A percentile compares a stretch with the other conserved stretches of the same genome.
Conservation (phyloP, 768 basidiomycete genomes). For the Naematelia aurantialba region DNA sequence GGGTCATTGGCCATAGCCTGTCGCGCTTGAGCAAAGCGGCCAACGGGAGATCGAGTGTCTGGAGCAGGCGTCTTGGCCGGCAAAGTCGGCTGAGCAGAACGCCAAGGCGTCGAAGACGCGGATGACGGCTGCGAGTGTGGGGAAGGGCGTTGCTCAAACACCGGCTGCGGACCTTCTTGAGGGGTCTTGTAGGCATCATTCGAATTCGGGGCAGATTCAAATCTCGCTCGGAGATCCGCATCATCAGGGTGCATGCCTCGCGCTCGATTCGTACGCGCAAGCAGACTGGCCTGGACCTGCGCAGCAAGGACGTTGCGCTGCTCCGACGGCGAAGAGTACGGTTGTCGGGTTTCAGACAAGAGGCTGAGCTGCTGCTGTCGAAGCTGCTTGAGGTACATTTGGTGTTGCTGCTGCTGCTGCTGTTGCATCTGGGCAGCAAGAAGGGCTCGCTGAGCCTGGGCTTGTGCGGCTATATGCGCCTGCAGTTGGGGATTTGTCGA, state of each 20-base stretch:
- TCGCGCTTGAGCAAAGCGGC: constrained; percentile 28
- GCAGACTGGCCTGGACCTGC: not conserved
- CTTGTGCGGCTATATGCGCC: constrained; percentile 1
- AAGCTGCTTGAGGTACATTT: constrained; percentile 4
- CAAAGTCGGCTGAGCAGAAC: not conserved
- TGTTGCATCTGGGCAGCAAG: constrained; percentile 2
- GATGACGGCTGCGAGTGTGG: not conserved
- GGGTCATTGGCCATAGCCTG: constrained; percentile 19
- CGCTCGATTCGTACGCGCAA: not conserved
- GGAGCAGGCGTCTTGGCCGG: not conserved
- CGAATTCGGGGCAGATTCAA: not conserved
- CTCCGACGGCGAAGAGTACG: not conserved
- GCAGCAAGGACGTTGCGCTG: not conserved
- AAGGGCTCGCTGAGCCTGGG: constrained; percentile 4
- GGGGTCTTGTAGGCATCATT: not conserved
- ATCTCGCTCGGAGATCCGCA: not conserved
- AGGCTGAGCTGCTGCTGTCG: constrained; percentile 3
- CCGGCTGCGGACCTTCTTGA: not conserved
- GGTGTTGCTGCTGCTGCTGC: not conserved
- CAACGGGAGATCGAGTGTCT: constrained; percentile 8
- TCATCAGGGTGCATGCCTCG: not conserved
- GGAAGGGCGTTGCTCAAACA: not conserved
- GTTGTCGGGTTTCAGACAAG: not conserved
- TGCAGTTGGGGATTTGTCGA: constrained; percentile 1
- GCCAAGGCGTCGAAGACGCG: not conserved